Evolutionary conservation across 768 basidiomycete species (phyloP).

Genomic region (Kwoniella botswanensis): DNA sequence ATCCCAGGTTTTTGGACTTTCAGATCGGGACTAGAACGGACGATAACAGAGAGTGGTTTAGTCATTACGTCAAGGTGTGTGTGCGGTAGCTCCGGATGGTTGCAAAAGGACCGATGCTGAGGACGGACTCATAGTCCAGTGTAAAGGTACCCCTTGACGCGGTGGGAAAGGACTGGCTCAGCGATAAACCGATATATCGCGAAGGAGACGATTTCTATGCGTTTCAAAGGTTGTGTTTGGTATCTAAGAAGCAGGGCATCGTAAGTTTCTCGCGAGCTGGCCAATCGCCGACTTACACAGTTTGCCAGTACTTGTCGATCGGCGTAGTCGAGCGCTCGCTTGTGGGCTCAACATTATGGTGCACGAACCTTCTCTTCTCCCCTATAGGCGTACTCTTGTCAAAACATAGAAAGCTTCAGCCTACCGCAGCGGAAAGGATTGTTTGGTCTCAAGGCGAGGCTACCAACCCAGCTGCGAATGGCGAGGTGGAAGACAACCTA

Average conservation of each 20-base stretch:
- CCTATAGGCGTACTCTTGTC: conserved; percentile 33
- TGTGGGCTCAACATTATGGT: conserved; percentile 37
- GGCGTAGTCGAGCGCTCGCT: conserved; percentile 35
- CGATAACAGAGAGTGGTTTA: conserved; percentile 40
- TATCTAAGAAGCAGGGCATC: conserved; percentile 18
- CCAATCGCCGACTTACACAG: not conserved
- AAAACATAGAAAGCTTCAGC: conserved; percentile 40
- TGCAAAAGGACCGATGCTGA: not conserved
- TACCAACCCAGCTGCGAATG: conserved; percentile 12
- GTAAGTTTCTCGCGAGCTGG: conserved; percentile 6
- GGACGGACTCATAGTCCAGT: not conserved
- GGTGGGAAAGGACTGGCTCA: conserved; percentile 12
- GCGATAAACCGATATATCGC: not conserved
- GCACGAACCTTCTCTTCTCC: conserved; percentile 35
- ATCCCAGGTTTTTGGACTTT: conserved; percentile 34
- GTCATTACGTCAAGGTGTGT: conserved; percentile 32
- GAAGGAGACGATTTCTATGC: conserved; percentile 27
- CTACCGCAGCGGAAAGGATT: conserved; percentile 38
- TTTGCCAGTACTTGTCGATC: conserved; percentile 34
- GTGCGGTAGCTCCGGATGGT: not conserved
- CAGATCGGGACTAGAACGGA: conserved; percentile 32
- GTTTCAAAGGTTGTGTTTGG: conserved; percentile 19
- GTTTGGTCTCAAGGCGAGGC: conserved; percentile 38
- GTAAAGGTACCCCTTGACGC: conserved; percentile 18
- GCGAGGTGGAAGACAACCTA: conserved; percentile 29